Percentiles rank a stretch among this genome's conserved stretches.
Evolutionary conservation across 257 asterid genomes (phyloP).

Genomic region (Solanum clarkiae): DNA sequence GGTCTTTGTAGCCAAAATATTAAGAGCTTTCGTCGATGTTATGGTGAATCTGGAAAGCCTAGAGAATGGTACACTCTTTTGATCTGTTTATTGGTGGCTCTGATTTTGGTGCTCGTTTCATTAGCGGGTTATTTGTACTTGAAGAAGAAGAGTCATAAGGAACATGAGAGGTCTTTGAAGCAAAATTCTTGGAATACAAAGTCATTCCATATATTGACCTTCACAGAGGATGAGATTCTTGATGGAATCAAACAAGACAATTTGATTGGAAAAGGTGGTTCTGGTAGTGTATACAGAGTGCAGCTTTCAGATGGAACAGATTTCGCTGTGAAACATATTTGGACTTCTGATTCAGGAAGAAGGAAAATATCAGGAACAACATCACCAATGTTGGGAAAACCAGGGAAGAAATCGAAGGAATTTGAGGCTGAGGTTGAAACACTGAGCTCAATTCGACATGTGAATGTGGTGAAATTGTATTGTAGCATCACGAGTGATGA

Average conservation of each 20-base stretch:
- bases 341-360: conserved; percentile 25
- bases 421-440: conserved; percentile 79
- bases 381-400: conserved; percentile 35
- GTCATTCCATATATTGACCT: conserved; percentile 54
- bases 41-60: conserved; percentile 13
- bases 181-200: conserved; percentile 61
- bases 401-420: conserved; percentile 23
- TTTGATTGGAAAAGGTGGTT: conserved; percentile 74
- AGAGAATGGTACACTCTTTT: conserved; percentile 17
- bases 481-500: conserved; percentile 83
- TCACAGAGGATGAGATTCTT: conserved; percentile 67
- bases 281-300: conserved; percentile 64
- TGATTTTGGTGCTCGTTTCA: conserved; percentile 18
- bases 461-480: conserved; percentile 75
- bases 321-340: conserved; percentile 63
- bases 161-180: conserved; percentile 32
- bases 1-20: conserved; percentile 58
- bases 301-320: conserved; percentile 29
- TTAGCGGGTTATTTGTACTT: conserved; percentile 22
- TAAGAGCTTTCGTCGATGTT: conserved; percentile 35
- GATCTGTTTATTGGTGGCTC: conserved; percentile 22
- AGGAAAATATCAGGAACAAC: conserved; percentile 13
- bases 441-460: conserved; percentile 68
- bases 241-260: conserved; percentile 61
- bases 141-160: conserved; percentile 15